These are phyloP conservation scores for Daedalea quercina DNA, from an alignment of 768 basidiomycete species.

Conservation along the genomic window DNA sequence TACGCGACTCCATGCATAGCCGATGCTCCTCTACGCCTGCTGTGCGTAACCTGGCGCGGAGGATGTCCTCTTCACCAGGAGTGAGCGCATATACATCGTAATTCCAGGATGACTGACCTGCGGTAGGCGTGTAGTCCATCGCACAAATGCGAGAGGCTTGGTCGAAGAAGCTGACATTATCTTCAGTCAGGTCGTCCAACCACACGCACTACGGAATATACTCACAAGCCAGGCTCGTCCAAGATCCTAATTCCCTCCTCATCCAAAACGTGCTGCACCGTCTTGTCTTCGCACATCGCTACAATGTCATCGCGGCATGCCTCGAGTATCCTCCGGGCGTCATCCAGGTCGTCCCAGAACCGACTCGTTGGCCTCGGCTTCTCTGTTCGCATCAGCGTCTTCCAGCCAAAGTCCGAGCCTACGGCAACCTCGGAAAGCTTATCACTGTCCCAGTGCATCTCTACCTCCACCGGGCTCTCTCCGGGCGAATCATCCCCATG, in stretches of 20 bases:
- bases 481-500: slow-evolving; percentile 9
- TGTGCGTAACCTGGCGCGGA: slow-evolving; percentile 58
- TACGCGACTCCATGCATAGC: slow-evolving; percentile 41
- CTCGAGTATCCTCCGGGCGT: slow-evolving; percentile 38
- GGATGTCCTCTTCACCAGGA: slow-evolving; percentile 43
- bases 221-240: slow-evolving; percentile 60
- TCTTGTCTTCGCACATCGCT: slow-evolving; percentile 42
- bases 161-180: slow-evolving; percentile 44
- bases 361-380: neutral
- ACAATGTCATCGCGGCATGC: slow-evolving; percentile 52
- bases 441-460: slow-evolving; percentile 20
- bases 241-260: slow-evolving; percentile 40
- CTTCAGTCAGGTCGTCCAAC: neutral
- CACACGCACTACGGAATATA: slow-evolving; percentile 16
- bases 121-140: slow-evolving; percentile 43
- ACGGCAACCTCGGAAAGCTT: slow-evolving; percentile 42
- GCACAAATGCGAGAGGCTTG: slow-evolving; percentile 44
- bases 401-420: slow-evolving; percentile 43
- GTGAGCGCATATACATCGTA: neutral
- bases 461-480: slow-evolving; percentile 2
- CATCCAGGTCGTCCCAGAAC: slow-evolving; percentile 30
- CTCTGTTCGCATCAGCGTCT: slow-evolving; percentile 27
- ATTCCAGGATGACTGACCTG: neutral
- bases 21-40: slow-evolving; percentile 59
- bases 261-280: slow-evolving; percentile 36